Evolutionary conservation across 805 yeast species (phyloP), one percentile per base, ranked within the genome.

Genomic region (Candida piceae): DNA sequence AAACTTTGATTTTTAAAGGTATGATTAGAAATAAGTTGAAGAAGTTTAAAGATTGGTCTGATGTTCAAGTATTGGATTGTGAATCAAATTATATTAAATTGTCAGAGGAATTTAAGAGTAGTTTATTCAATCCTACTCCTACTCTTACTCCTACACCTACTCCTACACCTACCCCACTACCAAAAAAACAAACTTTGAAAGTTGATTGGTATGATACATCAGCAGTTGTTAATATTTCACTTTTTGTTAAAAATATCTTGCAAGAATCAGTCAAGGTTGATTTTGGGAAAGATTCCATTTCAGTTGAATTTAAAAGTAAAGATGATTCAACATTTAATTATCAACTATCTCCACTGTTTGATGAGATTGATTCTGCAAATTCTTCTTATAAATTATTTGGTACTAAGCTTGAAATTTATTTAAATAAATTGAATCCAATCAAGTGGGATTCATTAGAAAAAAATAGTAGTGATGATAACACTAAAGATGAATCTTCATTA

Each of bases 121-220:
- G n/a, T n/a, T n/a, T n/a, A n/a, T n/a, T n/a, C n/a, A n/a, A 9
- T 18, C 21, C 27, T 22, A 12, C 19, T 5, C n/a, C 26, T 5
- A 11, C 31, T 26, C 26, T 31, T 27, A 31, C 29, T 17, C 10
- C 31, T 24, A 24, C 24, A 2, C 16, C 35, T 8, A 12, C 30
- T 19, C 15, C 25, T 13, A 9, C 24, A 5, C 4, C 16, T n/a
- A 24, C 24, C 12, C 17, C 36, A 2, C 23, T 27, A 10, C 25
- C 42, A 13, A 28, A 34, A n/a, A 29, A 35, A 40, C 50, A 66
- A 44, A 53, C 57, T 46, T 57, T 70, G 26, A 70, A 70, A 49
- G 60, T 64, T n/a, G 89, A 84, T 46, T 84, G 83, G 78, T 90
- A 79, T 61, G 96, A 93, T 57, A 69, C 79, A 12, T 50, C 63